Conservation (phyloP, 1,284 basidiomycete species). For the Megacollybia platyphylla region DNA sequence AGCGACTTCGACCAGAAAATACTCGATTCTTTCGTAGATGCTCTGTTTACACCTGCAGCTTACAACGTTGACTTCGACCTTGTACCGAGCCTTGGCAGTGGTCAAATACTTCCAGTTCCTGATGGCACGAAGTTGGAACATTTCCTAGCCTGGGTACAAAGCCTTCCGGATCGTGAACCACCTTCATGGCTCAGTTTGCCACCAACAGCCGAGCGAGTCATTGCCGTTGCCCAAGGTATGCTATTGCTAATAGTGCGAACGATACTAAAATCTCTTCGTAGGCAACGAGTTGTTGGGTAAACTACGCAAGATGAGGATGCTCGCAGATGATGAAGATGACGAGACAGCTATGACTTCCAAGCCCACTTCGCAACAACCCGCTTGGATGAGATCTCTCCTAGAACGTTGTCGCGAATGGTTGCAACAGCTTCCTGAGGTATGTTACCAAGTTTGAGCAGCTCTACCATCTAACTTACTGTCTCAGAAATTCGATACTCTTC, state of each 20-base stretch:
- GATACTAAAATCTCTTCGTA: conserved; percentile 18
- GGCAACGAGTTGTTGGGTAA: conserved; percentile 77
- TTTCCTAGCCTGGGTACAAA: conserved; percentile 81
- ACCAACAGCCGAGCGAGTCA: conserved; percentile 81
- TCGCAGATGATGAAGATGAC: conserved; percentile 81
- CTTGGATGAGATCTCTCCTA: conserved; percentile 82
- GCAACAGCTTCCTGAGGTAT: conserved; percentile 58
- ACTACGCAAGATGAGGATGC: conserved; percentile 83
- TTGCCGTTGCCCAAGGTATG: conserved; percentile 82
- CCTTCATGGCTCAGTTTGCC: conserved; percentile 89
- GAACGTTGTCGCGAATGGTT: conserved; percentile 81
- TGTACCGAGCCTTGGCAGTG: conserved; percentile 52
- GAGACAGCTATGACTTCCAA: conserved; percentile 31
- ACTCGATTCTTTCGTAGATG: conserved; percentile 85
- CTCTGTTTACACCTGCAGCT: conserved; percentile 73
- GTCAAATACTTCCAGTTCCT: conserved; percentile 58
- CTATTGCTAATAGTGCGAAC: conserved; percentile 1
- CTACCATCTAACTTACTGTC: conserved; percentile 3
- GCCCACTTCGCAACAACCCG: conserved; percentile 66
- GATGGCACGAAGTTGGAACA: conserved; percentile 88
- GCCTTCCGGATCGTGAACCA: conserved; percentile 81
- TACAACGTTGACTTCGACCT: conserved; percentile 90
- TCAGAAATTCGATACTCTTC: conserved; percentile 51
- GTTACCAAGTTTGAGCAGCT: conserved; percentile 12
- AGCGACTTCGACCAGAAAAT: conserved; percentile 90